A percentile compares a stretch with the other conserved stretches of the same genome.
These are phyloP conservation scores for Rhodotorula taiwanensis DNA, from an alignment of 768 basidiomycete species.

Conservation along the genomic window DNA sequence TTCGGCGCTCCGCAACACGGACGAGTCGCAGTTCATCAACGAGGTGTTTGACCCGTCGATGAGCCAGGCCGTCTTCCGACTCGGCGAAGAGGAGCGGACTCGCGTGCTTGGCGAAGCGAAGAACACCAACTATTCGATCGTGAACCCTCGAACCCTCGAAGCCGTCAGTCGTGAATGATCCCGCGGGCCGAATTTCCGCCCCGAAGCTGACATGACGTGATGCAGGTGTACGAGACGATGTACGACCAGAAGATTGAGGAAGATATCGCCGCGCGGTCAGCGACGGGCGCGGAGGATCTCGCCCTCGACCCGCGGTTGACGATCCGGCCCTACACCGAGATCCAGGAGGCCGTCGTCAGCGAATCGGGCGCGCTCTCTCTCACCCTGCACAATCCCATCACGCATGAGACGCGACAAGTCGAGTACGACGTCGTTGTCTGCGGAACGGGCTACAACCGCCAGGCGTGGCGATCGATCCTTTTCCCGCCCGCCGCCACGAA, in stretches of 20 bases:
- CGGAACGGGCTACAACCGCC: slow-evolving; percentile 55
- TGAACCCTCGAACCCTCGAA: slow-evolving; percentile 49
- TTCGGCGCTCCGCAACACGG: slow-evolving; percentile 53
- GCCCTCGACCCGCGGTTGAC: slow-evolving; percentile 48
- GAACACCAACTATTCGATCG: slow-evolving; percentile 54
- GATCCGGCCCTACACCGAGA: slow-evolving; percentile 44
- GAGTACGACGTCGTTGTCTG: slow-evolving; percentile 53
- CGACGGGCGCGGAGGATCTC: slow-evolving; percentile 26
- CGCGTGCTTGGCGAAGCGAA: slow-evolving; percentile 50
- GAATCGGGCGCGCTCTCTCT: slow-evolving; percentile 31
- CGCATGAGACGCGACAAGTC: slow-evolving; percentile 42
- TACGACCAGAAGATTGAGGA: slow-evolving; percentile 53
- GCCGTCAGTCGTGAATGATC: too few species aligned
- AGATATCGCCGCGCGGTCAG: slow-evolving; percentile 47
- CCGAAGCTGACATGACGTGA: not conserved
- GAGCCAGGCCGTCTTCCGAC: slow-evolving; percentile 48
- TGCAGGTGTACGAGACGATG: slow-evolving; percentile 52
- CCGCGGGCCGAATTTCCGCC: too few species aligned
- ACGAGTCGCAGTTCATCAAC: slow-evolving; percentile 55
- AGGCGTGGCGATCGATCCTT: slow-evolving; percentile 47
- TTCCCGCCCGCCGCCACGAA: slow-evolving; percentile 46
- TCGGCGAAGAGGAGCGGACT: slow-evolving; percentile 47
- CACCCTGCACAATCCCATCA: slow-evolving; percentile 46
- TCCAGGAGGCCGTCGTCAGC: slow-evolving; percentile 6
- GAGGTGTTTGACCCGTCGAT: slow-evolving; percentile 54